Percentiles rank a stretch among this genome's conserved stretches.
These are phyloP conservation scores for Hibiscus syriacus DNA, from an alignment of 345 rosid genomes.

Conservation along the genomic window DNA sequence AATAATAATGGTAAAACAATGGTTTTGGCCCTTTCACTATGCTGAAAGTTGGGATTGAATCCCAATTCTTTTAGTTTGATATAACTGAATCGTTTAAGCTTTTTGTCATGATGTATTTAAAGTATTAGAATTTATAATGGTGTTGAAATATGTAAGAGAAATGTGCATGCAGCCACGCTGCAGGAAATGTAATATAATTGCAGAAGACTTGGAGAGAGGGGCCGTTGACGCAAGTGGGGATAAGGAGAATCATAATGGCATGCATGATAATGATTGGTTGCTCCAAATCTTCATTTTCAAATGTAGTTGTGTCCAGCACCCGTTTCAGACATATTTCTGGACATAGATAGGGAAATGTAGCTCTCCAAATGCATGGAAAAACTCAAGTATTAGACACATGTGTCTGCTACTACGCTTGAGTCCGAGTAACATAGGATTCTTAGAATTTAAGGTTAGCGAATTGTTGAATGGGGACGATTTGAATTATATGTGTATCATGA, in stretches of 20 bases:
- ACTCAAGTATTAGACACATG: neutral
- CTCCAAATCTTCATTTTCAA: neutral
- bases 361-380: neutral
- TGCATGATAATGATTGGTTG: too few relatives aligned
- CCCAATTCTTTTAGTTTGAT: too few relatives aligned
- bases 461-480: neutral
- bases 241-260: too few relatives aligned
- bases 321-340: neutral
- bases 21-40: neutral
- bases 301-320: neutral
- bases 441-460: neutral
- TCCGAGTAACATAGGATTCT: neutral
- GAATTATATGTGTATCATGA: neutral
- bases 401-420: neutral
- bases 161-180: too few relatives aligned
- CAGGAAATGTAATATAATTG: too few relatives aligned
- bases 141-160: too few relatives aligned
- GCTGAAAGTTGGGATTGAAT: too few relatives aligned
- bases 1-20: neutral
- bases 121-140: too few relatives aligned
- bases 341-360: neutral
- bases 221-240: too few relatives aligned
- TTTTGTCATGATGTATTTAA: too few relatives aligned
- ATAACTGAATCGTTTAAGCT: too few relatives aligned
- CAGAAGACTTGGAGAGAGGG: too few relatives aligned